A percentile compares a stretch with the other conserved stretches of the same genome.
These are phyloP conservation scores for Alternaria arborescens DNA, from an alignment of 2,329 filamentous ascomycete genomes.

Conservation along the genomic window DNA sequence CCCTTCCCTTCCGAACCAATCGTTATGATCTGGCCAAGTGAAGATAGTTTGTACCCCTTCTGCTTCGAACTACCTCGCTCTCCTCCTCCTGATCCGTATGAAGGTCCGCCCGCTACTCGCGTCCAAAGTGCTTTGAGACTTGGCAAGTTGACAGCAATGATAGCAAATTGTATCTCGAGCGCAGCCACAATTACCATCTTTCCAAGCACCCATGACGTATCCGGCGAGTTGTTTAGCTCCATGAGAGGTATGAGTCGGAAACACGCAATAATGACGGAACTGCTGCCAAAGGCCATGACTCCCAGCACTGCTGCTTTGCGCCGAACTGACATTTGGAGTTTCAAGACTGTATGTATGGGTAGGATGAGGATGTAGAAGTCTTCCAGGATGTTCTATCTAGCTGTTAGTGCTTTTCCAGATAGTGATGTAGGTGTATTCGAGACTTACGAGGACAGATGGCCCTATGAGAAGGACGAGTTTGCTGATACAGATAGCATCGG, in stretches of 20 bases:
- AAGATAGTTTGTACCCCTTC: background rate
- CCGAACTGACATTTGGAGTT: constrained; percentile 29
- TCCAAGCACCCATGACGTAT: constrained; percentile 42
- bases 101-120: constrained; percentile 1
- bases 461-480: constrained; percentile 39
- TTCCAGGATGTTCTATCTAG: constrained; percentile 25
- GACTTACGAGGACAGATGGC: constrained; percentile 32
- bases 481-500: constrained; percentile 34
- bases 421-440: background rate
- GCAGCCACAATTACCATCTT: constrained; percentile 46
- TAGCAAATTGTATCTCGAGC: constrained; percentile 44
- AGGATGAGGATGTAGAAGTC: constrained; percentile 35
- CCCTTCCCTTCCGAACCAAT: background rate
- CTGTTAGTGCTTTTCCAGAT: background rate
- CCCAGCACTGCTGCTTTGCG: constrained; percentile 31
- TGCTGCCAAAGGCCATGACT: constrained; percentile 40
- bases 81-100: background rate
- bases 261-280: constrained; percentile 33
- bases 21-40: background rate
- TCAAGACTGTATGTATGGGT: constrained; percentile 28
- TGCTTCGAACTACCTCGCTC: background rate
- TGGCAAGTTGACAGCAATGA: constrained; percentile 47
- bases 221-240: constrained; percentile 33
- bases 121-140: constrained; percentile 44
- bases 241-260: constrained; percentile 33